Evolutionary conservation across 2,329 filamentous ascomycete genomes (phyloP), one percentile per base, ranked within the genome.

Genomic region (Lecanicillium sp.): DNA sequence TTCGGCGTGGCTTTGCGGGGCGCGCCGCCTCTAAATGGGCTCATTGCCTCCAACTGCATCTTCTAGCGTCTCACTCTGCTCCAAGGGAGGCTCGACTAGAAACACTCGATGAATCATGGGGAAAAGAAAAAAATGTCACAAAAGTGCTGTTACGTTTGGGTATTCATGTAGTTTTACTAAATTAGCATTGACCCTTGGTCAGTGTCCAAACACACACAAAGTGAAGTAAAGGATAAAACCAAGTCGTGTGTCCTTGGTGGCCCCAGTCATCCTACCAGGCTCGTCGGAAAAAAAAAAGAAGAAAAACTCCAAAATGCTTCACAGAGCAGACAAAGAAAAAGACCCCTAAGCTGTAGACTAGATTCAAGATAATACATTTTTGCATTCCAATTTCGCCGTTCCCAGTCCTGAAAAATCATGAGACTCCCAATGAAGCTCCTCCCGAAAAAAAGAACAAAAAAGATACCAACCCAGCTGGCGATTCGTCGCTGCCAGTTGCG

Each of bases 401-500:
- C 44, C 35, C 20, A 47, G 19, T 26, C n/a, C 35, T 40, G 10
- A 15, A 41, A 19, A 41, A 33, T 37, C 17, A 40, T 19, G 9
- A 39, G 23, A 33, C 36, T 39, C 36, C 44, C 44, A 26, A 46
- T 40, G 24, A 40, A 14, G 27, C 36, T 32, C 36, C 26, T 39
- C 20, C 36, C 36, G 12, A 27, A 29, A 38, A 47, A 4, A 29
- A 47, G n/a, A 24, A 47, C 14, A 30, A 17, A 47, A 40, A 11
- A 37, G 17, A 40, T 32, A 47, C 44, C 44, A 49, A 44, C 47
- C 38, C 40, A 45, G 35, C 26, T 45, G 41, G 39, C 10, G 33
- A 30, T 32, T 38, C 24, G 26, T 37, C 15, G 40, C 14, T 24
- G 32, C 40, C 33, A 11, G 30, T n/a, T 33, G 29, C 26, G n/a